Base-by-base conservation (phyloP, 2,329 filamentous ascomycete genomes). In the Neonectria neomacrospora region DNA sequence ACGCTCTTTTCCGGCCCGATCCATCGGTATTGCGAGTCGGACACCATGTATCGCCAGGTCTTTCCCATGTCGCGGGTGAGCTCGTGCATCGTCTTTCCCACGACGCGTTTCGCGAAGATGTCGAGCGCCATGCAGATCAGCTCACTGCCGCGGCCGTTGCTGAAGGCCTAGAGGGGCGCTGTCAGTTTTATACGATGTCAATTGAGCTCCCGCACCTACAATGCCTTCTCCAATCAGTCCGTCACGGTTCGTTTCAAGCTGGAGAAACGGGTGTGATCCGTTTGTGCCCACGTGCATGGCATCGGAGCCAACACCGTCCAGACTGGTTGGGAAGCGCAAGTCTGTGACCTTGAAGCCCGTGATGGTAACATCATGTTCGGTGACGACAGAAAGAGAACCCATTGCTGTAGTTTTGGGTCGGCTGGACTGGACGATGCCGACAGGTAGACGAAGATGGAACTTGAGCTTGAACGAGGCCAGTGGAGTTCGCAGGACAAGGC, bases 281-380 rank as follows among this genome's bases (percentile, higher is more conserved):
- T 97, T 93, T 64, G 93, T 92, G 3, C 94, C 93, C 2, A 92
- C 92, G 76, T 97, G 97, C 94, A 97, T 97, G 74, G 93, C 94
- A 86, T 97, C 94, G 9, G 93, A 96, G 74, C 94, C 94, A 18
- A 93, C 97, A 82, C 95, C 96, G 80, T 97, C 93, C 64, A 97
- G 88, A 48, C 93, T 97, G n/a, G 94, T 97, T 78, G 91, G 91
- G 77, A 93, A 93, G 71, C 91, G 88, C 77, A 93, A 89, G 81
- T 93, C 91, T 75, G 89, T 85, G 63, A 90, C 91, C 68, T 81
- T 82, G 83, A 88, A 92, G 66, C 88, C 86, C 54, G 89, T 93
- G 75, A 93, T 92, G 62, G 88, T 92, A 73, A 93, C 83, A 71
- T 90, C 86, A 63, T 68, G 62, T 56, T 71, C 54, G 18, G 47